These are phyloP conservation scores for Cytospora paraplurivora DNA, from an alignment of 2,329 filamentous ascomycete species.

Conservation along the genomic window DNA sequence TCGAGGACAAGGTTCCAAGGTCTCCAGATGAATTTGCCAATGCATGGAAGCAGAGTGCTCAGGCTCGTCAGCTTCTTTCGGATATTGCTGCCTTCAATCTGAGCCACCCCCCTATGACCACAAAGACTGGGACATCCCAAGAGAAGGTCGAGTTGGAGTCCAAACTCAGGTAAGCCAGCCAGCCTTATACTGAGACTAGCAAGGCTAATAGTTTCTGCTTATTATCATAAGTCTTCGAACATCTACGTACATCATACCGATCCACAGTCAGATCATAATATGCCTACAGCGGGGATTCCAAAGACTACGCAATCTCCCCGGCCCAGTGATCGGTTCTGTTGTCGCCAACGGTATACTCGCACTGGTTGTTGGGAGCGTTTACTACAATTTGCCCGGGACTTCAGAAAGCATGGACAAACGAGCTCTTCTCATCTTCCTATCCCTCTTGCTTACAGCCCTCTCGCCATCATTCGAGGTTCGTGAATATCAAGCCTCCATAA, in stretches of 20 bases:
- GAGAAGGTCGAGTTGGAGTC: neutral
- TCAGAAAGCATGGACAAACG: too few species aligned
- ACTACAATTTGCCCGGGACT: conserved; percentile 50
- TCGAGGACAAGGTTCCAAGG: conserved; percentile 56
- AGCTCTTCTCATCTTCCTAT: conserved; percentile 65
- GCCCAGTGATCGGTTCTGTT: conserved; percentile 43
- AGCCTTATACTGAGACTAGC: neutral
- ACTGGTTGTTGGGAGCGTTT: conserved; percentile 63
- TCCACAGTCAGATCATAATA: neutral
- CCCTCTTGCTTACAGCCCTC: conserved; percentile 58
- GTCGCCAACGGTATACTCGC: conserved; percentile 53
- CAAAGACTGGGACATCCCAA: too few species aligned
- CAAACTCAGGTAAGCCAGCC: too few species aligned
- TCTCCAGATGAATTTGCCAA: conserved; percentile 63
- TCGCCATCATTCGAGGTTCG: too few species aligned
- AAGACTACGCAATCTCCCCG: conserved; percentile 51
- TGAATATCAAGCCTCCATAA: too few species aligned
- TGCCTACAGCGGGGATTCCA: conserved; percentile 48
- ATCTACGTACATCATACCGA: neutral
- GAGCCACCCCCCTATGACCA: too few species aligned
- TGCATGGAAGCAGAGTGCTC: conserved; percentile 29
- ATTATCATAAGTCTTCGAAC: neutral
- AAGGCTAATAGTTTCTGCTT: too few species aligned
- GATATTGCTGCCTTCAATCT: too few species aligned
- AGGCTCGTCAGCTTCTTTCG: too few species aligned